Conservation (phyloP, 345 rosid genomes). For the Eucalyptus polyanthemos region DNA sequence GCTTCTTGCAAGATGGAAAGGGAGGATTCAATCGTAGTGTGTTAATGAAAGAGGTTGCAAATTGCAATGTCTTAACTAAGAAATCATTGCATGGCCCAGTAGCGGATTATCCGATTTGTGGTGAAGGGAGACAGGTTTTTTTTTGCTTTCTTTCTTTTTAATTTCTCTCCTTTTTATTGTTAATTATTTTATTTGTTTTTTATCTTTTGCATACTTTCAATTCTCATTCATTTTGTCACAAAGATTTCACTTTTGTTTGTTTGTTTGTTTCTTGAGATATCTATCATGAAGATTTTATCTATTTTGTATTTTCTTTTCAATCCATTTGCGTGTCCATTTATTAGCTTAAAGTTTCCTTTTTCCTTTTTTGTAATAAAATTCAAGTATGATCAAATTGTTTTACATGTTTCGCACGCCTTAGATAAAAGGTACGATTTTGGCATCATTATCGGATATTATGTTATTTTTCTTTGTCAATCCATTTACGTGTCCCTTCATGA, state of each 20-base stretch:
- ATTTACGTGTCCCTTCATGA: neutral
- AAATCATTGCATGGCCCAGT: too few species aligned
- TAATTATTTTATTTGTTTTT: too few species aligned
- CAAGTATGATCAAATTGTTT: neutral
- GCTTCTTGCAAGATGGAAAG: too few species aligned
- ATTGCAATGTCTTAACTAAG: neutral
- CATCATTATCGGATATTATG: neutral
- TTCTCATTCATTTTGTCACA: too few species aligned
- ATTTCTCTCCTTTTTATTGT: neutral
- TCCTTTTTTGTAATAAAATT: neutral
- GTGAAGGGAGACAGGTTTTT: too few species aligned
- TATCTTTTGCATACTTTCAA: neutral
- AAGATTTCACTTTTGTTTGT: too few species aligned
- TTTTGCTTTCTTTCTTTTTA: too few species aligned
- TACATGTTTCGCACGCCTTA: neutral
- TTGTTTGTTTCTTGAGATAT: neutral
- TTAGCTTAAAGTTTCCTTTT: neutral
- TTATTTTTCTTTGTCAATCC: neutral
- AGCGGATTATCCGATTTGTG: too few species aligned
- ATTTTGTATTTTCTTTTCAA: too few species aligned
- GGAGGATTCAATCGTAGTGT: neutral
- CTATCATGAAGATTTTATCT: neutral
- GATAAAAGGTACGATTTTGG: neutral
- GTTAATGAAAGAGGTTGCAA: neutral
- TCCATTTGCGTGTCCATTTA: fast-evolving